Evolutionary conservation across 768 basidiomycete species (phyloP), one percentile per base, ranked within the genome.

Genomic region (Hericium erinaceus): DNA sequence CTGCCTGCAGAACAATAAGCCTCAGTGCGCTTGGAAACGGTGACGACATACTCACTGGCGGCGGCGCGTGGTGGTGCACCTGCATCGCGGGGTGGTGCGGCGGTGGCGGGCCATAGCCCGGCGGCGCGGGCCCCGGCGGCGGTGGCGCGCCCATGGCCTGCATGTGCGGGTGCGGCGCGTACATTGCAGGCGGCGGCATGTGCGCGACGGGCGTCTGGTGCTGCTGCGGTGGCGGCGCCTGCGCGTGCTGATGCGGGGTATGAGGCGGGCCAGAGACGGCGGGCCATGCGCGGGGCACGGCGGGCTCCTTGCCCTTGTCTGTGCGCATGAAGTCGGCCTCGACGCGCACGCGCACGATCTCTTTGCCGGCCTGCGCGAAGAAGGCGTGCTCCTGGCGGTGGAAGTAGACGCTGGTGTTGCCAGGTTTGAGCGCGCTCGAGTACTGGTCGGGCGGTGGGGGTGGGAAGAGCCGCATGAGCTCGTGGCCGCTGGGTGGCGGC

Each of bases 391-490:
- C 88, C 68, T 91, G 85, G 0, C 80, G 75, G 61, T 82, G 79
- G 67, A 91, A 91, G 68, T 79, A 89, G 28, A 82, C 80, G 52
- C 82, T 84, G 0, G 89, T 89, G 3, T 86, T 81, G 0, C 83
- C 83, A 2, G 79, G 75, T 56, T 80, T 73, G 71, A 81, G 75
- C 61, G 81, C 80, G 33, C 75, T 73, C 53, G 78, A 80, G 54
- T 63, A 61, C 33, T 33, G 33, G 48, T 46, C 77, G 48, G 88
- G 88, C 15, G 86, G 78, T 3, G 82, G 73, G 5, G 88, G 79
- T 0, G 89, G 89, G 66, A 90, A 91, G 73, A 91, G 80, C 13
- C 85, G 85, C 89, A 91, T 91, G 64, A 91, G 78, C 62, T 91
- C 87, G 63, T 91, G 88, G 2, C 88, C 88, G 0, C 85, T 88